Conservation (phyloP, 73 alveolate genomes). For the Paramecium pentaurelia region DNA sequence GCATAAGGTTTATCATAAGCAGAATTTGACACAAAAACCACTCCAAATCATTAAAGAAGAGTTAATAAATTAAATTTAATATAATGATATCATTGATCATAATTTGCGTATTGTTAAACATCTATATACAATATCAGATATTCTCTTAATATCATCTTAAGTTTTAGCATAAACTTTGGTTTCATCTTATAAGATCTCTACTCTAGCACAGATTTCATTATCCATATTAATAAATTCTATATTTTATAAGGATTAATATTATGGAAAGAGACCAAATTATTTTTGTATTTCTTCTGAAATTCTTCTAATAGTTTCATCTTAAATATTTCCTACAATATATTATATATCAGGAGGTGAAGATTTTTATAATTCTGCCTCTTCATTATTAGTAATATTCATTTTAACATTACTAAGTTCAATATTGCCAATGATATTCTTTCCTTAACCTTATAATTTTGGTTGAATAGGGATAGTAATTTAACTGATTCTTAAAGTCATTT, state of each 20-base stretch:
- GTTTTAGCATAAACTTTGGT: neutral
- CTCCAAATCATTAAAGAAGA: constrained; percentile 4
- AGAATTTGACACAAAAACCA: neutral
- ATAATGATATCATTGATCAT: neutral
- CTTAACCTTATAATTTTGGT: neutral
- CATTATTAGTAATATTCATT: neutral
- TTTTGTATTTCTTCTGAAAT: neutral
- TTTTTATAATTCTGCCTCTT: neutral
- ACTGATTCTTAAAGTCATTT: neutral
- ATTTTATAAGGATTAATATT: neutral
- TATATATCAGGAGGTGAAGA: neutral
- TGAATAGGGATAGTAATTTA: neutral
- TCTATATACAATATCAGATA: constrained; percentile 3
- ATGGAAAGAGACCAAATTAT: neutral
- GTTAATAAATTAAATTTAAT: constrained; percentile 12
- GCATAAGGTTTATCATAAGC: neutral
- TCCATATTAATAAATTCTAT: neutral
- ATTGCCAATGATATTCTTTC: neutral
- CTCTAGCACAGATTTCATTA: neutral
- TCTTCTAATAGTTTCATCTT: neutral
- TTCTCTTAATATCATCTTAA: neutral
- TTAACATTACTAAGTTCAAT: neutral
- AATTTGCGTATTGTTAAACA: neutral
- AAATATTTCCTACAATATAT: neutral
- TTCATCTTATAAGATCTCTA: neutral